Conservation (phyloP, 2,329 filamentous ascomycete species). For the Emmonsiellopsis sp. region DNA sequence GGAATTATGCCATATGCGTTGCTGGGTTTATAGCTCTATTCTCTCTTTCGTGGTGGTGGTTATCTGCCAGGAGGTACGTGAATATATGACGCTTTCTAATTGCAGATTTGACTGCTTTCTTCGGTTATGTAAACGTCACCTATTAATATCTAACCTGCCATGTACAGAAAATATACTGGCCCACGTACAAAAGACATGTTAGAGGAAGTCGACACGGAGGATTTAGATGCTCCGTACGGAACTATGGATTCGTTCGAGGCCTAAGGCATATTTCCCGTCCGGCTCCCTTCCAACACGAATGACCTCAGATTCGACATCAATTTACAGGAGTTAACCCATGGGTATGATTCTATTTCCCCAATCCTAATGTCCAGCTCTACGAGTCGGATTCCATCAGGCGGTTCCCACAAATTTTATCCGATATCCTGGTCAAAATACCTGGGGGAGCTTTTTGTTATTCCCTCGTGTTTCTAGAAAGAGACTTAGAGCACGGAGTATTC, state of each 20-base stretch:
- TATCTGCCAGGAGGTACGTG: conserved; percentile 28
- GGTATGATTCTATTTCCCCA: not conserved
- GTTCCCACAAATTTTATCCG: too few species aligned
- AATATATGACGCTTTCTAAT: too few species aligned
- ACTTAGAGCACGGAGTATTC: too few species aligned
- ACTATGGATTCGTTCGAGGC: conserved; percentile 6
- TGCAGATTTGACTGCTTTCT: not conserved
- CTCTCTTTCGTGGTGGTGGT: conserved; percentile 41
- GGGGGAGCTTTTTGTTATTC: too few species aligned
- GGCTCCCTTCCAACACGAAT: not conserved
- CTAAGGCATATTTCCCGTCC: not conserved
- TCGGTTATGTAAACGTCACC: not conserved
- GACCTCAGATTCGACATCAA: not conserved
- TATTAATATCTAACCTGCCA: conserved; percentile 4
- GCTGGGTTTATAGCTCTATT: conserved; percentile 40
- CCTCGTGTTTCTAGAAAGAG: too few species aligned
- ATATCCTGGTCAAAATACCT: too few species aligned
- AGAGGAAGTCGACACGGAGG: conserved; percentile 24
- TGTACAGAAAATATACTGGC: conserved; percentile 46
- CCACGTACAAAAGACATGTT: conserved; percentile 47
- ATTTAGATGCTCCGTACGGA: conserved; percentile 10
- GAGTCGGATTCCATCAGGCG: too few species aligned
- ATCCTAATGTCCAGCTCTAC: not conserved
- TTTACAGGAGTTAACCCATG: not conserved
- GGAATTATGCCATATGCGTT: conserved; percentile 42